A percentile compares a stretch with the other conserved stretches of the same genome.
These are phyloP conservation scores for Dioscorea zingiberensis DNA, from an alignment of 106 monocot species.

Conservation along the genomic window DNA sequence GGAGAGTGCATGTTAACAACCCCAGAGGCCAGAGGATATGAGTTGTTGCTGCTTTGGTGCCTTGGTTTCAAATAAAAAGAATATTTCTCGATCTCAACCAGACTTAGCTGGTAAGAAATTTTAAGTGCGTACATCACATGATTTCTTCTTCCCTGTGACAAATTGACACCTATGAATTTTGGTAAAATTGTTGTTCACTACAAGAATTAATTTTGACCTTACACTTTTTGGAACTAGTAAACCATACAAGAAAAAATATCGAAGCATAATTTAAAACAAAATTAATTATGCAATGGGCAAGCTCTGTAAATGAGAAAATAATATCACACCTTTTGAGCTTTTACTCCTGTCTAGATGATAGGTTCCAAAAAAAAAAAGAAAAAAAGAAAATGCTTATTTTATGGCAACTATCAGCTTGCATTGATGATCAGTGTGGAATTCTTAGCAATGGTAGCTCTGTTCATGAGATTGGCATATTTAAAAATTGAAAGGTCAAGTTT, in stretches of 20 bases:
- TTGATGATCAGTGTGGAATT: no score
- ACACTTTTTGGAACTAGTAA: neutral
- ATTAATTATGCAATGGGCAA: neutral
- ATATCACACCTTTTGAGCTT: no score
- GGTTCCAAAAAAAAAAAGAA: no score
- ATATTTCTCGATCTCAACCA: conserved; percentile 2
- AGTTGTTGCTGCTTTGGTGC: conserved; percentile 16
- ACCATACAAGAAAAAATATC: neutral
- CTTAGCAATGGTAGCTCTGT: no score
- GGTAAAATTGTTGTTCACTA: neutral
- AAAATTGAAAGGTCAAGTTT: no score
- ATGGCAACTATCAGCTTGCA: no score
- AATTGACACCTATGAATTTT: no score
- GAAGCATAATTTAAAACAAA: neutral
- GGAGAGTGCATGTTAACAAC: neutral
- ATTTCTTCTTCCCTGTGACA: no score
- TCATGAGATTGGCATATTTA: no score
- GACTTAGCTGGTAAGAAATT: conserved; percentile 11
- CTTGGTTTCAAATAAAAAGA: conserved; percentile 1
- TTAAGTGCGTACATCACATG: neutral
- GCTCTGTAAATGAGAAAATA: no score
- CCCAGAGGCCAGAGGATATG: conserved; percentile 15
- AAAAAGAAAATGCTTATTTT: no score
- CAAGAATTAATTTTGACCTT: neutral
- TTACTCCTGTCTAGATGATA: no score